Base-by-base conservation (phyloP, 306 rosid genomes). In the Pterocarpus macrocarpus region DNA sequence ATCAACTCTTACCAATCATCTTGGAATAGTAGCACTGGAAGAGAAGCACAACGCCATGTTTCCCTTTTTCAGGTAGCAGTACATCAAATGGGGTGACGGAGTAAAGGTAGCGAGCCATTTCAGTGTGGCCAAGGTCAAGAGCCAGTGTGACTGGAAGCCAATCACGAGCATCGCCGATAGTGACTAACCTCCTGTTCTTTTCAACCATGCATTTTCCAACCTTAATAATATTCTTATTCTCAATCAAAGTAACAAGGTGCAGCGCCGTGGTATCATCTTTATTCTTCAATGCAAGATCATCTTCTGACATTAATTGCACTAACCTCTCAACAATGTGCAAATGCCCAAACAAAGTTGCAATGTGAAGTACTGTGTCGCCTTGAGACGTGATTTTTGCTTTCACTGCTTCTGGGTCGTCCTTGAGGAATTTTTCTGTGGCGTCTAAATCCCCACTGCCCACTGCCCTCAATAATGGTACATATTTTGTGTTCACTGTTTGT, bases 101-200 rank as follows among this genome's bases (percentile, higher is more conserved):
- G 35, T 67, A 67, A 67, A 67, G 55, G 17, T 47, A 69, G 57
- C 39, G 16, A 69, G 59, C 74, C 74, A 69, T 45, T 5, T 69
- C 74, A 44, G 7, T 69, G 17, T 45, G 6, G 58, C 44, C 58
- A 28, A 0, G 3, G 0, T 5, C n/a, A 2, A 47, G 8, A 13
- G 74, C 74, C 5, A 69, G 1, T 10, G 74, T 47, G 1, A 47
- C 12, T 12, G 74, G 74, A 11, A 69, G 4, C 38, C 3, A 5
- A 12, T 3, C 6, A 4, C 1, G 0, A 0, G 2, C 0, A 5
- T 11, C 5, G 0, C 41, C 0, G 4, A 47, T 44, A 1, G 13
- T 28, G 9, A 68, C 3, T 16, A 68, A 8, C 9, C 11, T 17
- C 16, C 4, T 4, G 57, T 43, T 68, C 56, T 47, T 45, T 22